A percentile compares a stretch with the other conserved stretches of the same genome.
Conservation (phyloP, 257 asterid genomes). For the Fraxinus quadrangulata region DNA sequence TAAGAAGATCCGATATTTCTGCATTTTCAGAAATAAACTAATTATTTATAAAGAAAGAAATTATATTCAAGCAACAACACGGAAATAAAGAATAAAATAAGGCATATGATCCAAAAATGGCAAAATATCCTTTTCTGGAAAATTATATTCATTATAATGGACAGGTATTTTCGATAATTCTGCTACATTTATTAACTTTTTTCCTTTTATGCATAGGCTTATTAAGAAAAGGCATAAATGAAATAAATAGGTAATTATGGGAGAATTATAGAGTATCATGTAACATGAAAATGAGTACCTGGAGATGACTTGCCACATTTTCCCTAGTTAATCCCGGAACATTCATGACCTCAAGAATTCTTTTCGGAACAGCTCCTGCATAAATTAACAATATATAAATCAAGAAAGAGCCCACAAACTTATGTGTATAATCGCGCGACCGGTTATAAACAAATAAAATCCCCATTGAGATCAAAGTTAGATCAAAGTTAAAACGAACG, state of each 20-base stretch:
- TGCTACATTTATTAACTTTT: background rate
- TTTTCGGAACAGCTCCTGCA: slow-evolving; percentile 59
- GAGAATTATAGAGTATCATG: background rate
- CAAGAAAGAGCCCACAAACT: background rate
- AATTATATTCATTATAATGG: slow-evolving; percentile 2
- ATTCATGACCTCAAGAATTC: slow-evolving; percentile 51
- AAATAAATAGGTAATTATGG: background rate
- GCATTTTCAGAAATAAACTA: slow-evolving; percentile 13
- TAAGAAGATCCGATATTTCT: slow-evolving; percentile 58
- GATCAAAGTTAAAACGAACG: background rate
- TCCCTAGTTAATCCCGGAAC: slow-evolving; percentile 56
- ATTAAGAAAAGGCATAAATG: background rate
- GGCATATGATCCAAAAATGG: background rate
- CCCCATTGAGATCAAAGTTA: background rate
- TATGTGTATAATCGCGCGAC: background rate
- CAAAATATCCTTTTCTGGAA: background rate
- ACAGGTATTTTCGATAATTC: background rate
- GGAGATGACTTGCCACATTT: slow-evolving; percentile 75
- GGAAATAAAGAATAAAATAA: background rate
- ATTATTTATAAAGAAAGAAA: background rate
- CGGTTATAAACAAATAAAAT: background rate
- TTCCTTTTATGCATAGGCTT: slow-evolving; percentile 10
- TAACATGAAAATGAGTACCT: slow-evolving; percentile 38
- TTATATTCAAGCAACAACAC: background rate
- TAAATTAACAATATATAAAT: background rate